Percentiles rank a stretch among this genome's conserved stretches.
Evolutionary conservation across 2,329 filamentous ascomycete genomes (phyloP).

Genomic region (Tricladium varicosporioides): DNA sequence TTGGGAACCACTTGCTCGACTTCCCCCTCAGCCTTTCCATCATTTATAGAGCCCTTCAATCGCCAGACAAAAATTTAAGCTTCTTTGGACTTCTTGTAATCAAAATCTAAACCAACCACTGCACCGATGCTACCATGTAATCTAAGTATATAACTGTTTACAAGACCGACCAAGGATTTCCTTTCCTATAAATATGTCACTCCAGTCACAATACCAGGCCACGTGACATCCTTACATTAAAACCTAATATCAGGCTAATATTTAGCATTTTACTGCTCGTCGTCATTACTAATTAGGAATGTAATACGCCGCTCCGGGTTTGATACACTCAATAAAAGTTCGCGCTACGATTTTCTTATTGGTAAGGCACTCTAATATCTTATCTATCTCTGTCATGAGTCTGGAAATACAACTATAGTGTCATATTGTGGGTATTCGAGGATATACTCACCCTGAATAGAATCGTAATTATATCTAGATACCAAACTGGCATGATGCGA

Average conservation of each 20-base stretch:
- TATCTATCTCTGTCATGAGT: slow-evolving; percentile 14
- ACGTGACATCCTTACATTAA: slow-evolving; percentile 15
- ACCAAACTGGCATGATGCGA: slow-evolving; percentile 10
- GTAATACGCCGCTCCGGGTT: slow-evolving; percentile 15
- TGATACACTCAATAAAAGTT: slow-evolving; percentile 18
- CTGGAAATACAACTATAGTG: slow-evolving; percentile 17
- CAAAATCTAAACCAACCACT: slow-evolving; percentile 18
- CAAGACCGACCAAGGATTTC: slow-evolving; percentile 13
- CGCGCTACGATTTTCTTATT: slow-evolving; percentile 12
- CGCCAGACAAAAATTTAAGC: slow-evolving; percentile 18
- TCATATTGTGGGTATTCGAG: slow-evolving; percentile 21
- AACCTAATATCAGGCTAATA: slow-evolving; percentile 19
- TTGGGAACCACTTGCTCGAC: slow-evolving; percentile 17
- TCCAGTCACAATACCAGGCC: slow-evolving; percentile 19
- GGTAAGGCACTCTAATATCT: slow-evolving; percentile 5
- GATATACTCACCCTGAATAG: slow-evolving; percentile 13
- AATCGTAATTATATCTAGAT: slow-evolving; percentile 22
- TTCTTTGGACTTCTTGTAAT: slow-evolving; percentile 17
- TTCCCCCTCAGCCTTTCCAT: slow-evolving; percentile 17
- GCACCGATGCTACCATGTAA: slow-evolving; percentile 16
- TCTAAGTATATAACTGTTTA: slow-evolving; percentile 18
- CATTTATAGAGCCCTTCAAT: slow-evolving; percentile 13
- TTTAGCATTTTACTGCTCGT: slow-evolving; percentile 11
- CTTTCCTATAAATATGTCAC: slow-evolving; percentile 16
- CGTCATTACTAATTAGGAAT: slow-evolving; percentile 23